These are phyloP conservation scores for Psilocybe subaeruginosa DNA, from an alignment of 768 basidiomycete genomes.

Conservation along the genomic window DNA sequence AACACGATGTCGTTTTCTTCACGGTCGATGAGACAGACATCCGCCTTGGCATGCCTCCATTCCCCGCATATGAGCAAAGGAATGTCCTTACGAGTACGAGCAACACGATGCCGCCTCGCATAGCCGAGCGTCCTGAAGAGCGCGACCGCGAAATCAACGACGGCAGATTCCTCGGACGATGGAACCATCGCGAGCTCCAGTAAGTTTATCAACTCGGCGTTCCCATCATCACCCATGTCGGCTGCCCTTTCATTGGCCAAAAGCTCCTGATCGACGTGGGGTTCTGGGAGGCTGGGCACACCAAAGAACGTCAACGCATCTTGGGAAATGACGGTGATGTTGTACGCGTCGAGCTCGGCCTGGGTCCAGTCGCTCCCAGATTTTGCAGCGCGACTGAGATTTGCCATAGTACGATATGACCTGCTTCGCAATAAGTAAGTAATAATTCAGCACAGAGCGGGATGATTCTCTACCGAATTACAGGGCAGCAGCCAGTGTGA, in stretches of 20 bases:
- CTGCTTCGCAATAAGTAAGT: no score
- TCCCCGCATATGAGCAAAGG: constrained; percentile 31
- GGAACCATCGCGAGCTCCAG: constrained; percentile 30
- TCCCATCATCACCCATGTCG: constrained; percentile 2
- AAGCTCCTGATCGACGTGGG: constrained; percentile 28
- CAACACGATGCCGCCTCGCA: constrained; percentile 16
- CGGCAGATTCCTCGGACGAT: constrained; percentile 23
- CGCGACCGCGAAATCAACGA: constrained; percentile 32
- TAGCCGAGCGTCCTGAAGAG: constrained; percentile 31
- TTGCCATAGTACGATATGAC: constrained; percentile 21
- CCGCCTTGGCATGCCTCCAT: constrained; percentile 24
- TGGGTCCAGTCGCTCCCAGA: constrained; percentile 30
- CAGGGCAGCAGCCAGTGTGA: no score
- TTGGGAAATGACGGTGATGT: constrained; percentile 24
- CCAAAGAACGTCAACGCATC: constrained; percentile 27
- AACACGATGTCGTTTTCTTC: constrained; percentile 25
- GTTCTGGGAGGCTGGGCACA: constrained; percentile 26
- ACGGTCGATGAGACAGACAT: constrained; percentile 33
- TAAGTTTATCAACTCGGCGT: constrained; percentile 17
- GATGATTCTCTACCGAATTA: no score
- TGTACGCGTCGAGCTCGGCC: constrained; percentile 30
- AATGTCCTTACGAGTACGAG: constrained; percentile 26
- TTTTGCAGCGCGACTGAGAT: constrained; percentile 31
- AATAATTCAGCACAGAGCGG: no score
- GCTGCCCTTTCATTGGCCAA: constrained; percentile 21